These are phyloP conservation scores for Mycena rebaudengoi DNA, from an alignment of 768 basidiomycete species.

Conservation along the genomic window DNA sequence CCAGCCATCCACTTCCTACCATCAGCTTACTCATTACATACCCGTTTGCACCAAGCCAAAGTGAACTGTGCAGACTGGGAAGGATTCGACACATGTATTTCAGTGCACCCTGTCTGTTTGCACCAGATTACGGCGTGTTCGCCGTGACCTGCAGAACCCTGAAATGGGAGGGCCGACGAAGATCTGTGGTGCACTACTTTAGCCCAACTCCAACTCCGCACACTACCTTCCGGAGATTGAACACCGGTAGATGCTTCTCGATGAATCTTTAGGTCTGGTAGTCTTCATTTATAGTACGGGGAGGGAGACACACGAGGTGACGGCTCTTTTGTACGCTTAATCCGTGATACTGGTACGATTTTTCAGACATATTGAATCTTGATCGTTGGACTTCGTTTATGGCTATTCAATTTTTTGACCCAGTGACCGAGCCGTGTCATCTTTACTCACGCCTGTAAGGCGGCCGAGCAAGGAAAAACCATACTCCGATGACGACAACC, in stretches of 20 bases:
- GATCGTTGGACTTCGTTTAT: too few relatives aligned
- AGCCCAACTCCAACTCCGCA: not conserved
- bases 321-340: not conserved
- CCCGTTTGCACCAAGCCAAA: not conserved
- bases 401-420: too few relatives aligned
- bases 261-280: not conserved
- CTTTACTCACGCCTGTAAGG: too few relatives aligned
- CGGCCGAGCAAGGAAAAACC: too few relatives aligned
- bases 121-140: not conserved
- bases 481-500: too few relatives aligned
- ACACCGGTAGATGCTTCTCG: not conserved
- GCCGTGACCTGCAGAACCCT: not conserved
- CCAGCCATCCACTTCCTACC: not conserved
- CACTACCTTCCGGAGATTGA: not conserved
- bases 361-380: too few relatives aligned
- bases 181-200: not conserved
- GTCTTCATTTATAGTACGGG: not conserved
- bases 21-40: not conserved
- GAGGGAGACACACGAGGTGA: too few relatives aligned
- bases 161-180: too few relatives aligned
- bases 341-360: too few relatives aligned
- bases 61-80: not conserved
- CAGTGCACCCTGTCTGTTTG: not conserved
- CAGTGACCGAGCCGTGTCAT: too few relatives aligned
- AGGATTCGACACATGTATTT: not conserved